A percentile compares a stretch with the other conserved stretches of the same genome.
These are phyloP conservation scores for Cylindrodendrum hubeiense DNA, from an alignment of 2,329 filamentous ascomycete genomes.

Conservation along the genomic window DNA sequence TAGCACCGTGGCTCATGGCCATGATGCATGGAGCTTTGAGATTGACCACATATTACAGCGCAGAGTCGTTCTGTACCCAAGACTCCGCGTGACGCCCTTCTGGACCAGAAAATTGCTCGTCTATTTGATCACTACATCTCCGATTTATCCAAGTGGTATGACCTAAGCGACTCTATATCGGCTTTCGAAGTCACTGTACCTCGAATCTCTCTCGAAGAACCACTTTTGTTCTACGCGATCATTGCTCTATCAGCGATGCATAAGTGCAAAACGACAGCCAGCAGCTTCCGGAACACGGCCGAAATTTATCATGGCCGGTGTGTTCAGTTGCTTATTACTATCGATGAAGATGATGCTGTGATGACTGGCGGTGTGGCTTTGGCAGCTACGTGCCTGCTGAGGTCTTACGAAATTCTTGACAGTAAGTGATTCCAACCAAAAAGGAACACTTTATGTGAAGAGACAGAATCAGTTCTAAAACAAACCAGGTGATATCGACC, in stretches of 20 bases:
- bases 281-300: conserved; percentile 44
- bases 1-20: not conserved
- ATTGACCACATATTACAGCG: conserved; percentile 10
- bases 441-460: not conserved
- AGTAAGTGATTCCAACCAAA: conserved; percentile 44
- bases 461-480: not conserved
- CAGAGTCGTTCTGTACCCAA: conserved; percentile 21
- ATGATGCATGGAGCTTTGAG: not conserved
- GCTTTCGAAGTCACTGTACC: conserved; percentile 54
- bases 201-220: conserved; percentile 50
- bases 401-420: conserved; percentile 62
- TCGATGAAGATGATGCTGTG: conserved; percentile 47
- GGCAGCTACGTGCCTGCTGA: conserved; percentile 60
- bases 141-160: conserved; percentile 59
- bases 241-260: conserved; percentile 60
- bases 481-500: conserved; percentile 51
- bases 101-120: conserved; percentile 47
- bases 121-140: conserved; percentile 56
- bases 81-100: conserved; percentile 46
- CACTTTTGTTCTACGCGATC: conserved; percentile 58
- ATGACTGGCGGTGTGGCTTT: conserved; percentile 55
- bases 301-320: conserved; percentile 57
- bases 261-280: conserved; percentile 47
- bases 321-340: conserved; percentile 52
- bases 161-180: conserved; percentile 55